phyloP scores from a whole-genome alignment of 306 rosid genomes.

The Astragalus membranaceus region DNA sequence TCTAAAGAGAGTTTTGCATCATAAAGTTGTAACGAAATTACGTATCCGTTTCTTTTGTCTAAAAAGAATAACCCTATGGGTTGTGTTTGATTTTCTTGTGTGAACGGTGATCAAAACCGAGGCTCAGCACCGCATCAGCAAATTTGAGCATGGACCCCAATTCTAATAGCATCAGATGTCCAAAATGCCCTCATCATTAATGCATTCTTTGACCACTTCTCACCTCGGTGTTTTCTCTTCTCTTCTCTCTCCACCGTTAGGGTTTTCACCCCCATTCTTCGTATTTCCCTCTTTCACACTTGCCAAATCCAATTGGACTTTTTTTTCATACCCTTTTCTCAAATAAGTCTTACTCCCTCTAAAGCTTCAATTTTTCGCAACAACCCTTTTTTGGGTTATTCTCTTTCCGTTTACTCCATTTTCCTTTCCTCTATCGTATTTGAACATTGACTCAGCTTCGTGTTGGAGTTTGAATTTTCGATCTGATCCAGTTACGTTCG shows the following conservation, averaged over 20 bases:
- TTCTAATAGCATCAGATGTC: not conserved
- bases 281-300: conserved; percentile 4
- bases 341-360: not conserved
- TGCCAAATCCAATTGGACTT: not conserved
- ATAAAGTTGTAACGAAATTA: no score
- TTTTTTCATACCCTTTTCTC: not conserved
- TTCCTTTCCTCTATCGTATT: not conserved
- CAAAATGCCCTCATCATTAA: conserved; percentile 2
- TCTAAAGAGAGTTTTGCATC: no score
- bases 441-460: not conserved
- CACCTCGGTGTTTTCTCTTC: not conserved
- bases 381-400: not conserved
- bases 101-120: no score
- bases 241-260: not conserved
- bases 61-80: no score
- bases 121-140: not conserved
- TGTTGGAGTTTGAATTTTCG: not conserved
- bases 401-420: not conserved
- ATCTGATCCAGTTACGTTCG: not conserved
- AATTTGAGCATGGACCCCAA: not conserved
- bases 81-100: no score
- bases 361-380: conserved; percentile 25
- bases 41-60: no score
- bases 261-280: conserved; percentile 13
- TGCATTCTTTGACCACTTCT: conserved; percentile 18